Evolutionary conservation across 2,329 filamentous ascomycete genomes (phyloP), one percentile per base, ranked within the genome.

Genomic region (Penicillium freii): DNA sequence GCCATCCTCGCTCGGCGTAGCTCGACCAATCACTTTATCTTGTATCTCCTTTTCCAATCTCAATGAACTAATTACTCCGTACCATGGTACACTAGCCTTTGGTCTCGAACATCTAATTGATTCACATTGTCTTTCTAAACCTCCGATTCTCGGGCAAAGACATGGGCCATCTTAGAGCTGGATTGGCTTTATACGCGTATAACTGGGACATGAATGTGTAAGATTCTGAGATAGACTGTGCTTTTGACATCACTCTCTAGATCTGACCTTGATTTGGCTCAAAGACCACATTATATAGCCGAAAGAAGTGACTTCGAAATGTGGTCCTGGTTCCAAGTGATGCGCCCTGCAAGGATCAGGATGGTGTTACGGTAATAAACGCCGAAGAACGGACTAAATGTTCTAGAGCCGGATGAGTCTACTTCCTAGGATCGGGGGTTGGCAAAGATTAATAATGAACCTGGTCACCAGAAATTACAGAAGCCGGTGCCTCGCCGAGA

Each of bases 311-410:
- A 19, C 2, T 25, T 49, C 10, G 4, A 25, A 10, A 21, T 29
- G 2, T 27, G 9, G 3, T 19, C 19, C 4, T 25, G 5, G 7
- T 39, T 29, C 5, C 19, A 43, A 36, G 13, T 1, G 8, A 54
- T 49, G 5, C 15, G 21, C 8, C 36, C 19, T 21, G 31, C 45
- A 51, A 50, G 53, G 21, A 42, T 10, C 7, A 31, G 19, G n/a
- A 31, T 36, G n/a, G 25, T 25, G 15, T 13, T 53, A 5, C 5
- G 3, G 0, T 4, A 27, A 21, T 27, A 19, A 42, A 13, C 15
- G 49, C 55, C 55, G 44, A 57, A 21, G 7, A 48, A 36, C 44
- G 55, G 51, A 54, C 43, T 8, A 27, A 33, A 38, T 10, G 11
- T n/a, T 25, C 34, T 25, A 43, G 7, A 17, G 29, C 38, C 11